Conservation (phyloP, 306 rosid genomes). For the Cicer bijugum region DNA sequence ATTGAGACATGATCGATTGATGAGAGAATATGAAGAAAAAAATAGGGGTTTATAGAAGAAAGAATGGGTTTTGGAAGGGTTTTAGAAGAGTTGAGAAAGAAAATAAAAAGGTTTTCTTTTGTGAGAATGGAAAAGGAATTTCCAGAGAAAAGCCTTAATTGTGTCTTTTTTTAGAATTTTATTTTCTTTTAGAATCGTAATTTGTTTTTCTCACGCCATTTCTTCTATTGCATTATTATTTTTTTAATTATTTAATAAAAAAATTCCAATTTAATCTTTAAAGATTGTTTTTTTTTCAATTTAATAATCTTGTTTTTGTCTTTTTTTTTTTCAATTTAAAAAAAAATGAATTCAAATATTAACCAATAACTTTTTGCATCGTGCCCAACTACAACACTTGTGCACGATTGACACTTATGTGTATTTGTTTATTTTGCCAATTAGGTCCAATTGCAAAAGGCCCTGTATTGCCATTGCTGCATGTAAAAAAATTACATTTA, state of each 20-base stretch:
- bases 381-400: background rate
- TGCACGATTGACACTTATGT: background rate
- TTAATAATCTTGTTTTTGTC: no score
- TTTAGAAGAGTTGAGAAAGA: slow-evolving; percentile 36
- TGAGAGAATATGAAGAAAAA: slow-evolving; percentile 1
- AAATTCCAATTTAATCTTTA: no score
- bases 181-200: no score
- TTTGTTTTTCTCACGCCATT: background rate
- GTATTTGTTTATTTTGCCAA: background rate
- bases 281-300: no score
- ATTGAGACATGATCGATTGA: slow-evolving; percentile 55
- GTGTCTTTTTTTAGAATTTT: no score
- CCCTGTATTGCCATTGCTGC: background rate
- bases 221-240: background rate
- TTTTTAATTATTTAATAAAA: background rate
- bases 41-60: no score
- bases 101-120: no score
- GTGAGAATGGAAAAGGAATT: no score
- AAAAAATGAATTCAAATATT: no score
- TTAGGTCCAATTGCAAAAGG: background rate
- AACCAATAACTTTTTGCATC: background rate
- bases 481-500: background rate
- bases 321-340: no score
- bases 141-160: no score
- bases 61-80: slow-evolving; percentile 64